Evolutionary conservation across 1,139 yeast genomes (phyloP).

Genomic region (Saccharomyces pastorianus): DNA sequence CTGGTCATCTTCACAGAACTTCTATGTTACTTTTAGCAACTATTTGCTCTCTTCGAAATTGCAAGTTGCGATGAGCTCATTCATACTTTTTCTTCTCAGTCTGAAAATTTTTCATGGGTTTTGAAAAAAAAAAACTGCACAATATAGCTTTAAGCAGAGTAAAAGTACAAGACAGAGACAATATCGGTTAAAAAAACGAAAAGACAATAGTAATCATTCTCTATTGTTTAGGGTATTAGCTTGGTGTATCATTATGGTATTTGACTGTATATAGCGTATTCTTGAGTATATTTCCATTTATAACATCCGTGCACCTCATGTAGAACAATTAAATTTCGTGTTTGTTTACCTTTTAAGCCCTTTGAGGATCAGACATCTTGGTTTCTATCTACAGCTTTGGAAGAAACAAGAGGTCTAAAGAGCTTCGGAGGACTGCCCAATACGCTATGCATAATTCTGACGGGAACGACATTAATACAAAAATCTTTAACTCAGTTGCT

Average conservation of each 20-base stretch:
- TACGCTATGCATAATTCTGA: background rate
- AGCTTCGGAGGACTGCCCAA: background rate
- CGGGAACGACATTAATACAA: conserved; percentile 22
- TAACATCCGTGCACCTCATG: background rate
- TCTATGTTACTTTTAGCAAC: background rate
- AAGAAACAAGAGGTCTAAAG: background rate
- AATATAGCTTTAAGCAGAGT: background rate
- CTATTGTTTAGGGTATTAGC: background rate
- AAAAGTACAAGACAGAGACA: background rate
- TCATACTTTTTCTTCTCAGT: background rate
- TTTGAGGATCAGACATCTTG: background rate
- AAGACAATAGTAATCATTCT: background rate
- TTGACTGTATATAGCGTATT: background rate
- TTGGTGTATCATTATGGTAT: background rate
- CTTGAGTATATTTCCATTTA: background rate
- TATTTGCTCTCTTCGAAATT: background rate
- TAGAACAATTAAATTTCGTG: background rate
- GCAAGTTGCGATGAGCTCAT: background rate
- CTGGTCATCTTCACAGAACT: background rate
- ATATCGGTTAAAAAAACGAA: background rate
- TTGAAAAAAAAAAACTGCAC: background rate
- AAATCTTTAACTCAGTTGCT: conserved; percentile 44
- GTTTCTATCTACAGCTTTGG: background rate
- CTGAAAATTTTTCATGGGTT: conserved; percentile 2
- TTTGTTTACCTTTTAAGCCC: background rate